phyloP scores from a whole-genome alignment of 2,329 filamentous ascomycete genomes.

The Sordariomycetes sp. region DNA sequence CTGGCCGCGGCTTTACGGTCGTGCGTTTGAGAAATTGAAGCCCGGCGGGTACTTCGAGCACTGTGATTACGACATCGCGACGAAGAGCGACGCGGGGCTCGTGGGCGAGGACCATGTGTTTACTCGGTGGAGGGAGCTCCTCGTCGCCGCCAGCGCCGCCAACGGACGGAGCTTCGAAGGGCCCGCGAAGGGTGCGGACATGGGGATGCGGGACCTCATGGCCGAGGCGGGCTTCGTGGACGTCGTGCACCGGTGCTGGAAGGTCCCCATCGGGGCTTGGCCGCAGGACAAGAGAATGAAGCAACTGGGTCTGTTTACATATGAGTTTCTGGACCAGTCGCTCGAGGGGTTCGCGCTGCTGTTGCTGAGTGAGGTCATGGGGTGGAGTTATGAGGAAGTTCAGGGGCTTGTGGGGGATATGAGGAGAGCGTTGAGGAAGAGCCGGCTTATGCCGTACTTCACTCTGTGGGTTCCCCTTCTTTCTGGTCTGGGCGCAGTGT shows the following conservation, averaged over 20 bases:
- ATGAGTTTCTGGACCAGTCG: slow-evolving; percentile 13
- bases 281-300: slow-evolving; percentile 28
- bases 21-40: slow-evolving; percentile 34
- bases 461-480: slow-evolving; percentile 1
- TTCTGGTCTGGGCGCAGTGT: background rate
- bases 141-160: slow-evolving; percentile 13
- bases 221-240: slow-evolving; percentile 23
- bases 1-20: slow-evolving; percentile 39
- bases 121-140: slow-evolving; percentile 14
- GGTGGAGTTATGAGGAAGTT: slow-evolving; percentile 12
- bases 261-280: slow-evolving; percentile 32
- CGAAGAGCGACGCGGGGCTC: slow-evolving; percentile 4
- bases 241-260: slow-evolving; percentile 20
- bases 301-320: slow-evolving; percentile 22
- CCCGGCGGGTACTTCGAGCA: slow-evolving; percentile 18
- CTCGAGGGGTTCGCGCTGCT: slow-evolving; percentile 15
- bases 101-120: slow-evolving; percentile 12
- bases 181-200: slow-evolving; percentile 8
- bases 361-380: slow-evolving; percentile 14
- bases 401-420: slow-evolving; percentile 13
- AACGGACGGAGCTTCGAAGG: slow-evolving; percentile 14
- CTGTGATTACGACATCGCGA: slow-evolving; percentile 12
- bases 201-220: slow-evolving; percentile 10
- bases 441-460: slow-evolving; percentile 3
- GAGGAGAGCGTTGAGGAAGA: slow-evolving; percentile 3